Conservation (phyloP, 371 early-diverging fungal genomes). For the Mycotypha africana region DNA sequence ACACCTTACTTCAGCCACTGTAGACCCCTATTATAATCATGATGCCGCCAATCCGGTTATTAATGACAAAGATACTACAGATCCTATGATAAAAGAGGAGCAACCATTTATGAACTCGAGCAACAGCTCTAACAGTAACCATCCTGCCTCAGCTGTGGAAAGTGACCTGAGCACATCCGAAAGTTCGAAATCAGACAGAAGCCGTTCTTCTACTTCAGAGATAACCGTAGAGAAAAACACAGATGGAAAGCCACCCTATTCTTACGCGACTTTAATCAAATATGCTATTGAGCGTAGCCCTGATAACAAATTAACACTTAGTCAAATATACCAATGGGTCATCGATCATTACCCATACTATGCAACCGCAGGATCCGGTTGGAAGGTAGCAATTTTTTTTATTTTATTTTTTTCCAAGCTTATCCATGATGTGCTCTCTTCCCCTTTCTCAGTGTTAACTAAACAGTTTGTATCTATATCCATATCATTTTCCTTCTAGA, state of each 20-base stretch:
- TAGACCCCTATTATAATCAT: neutral
- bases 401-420: too few species aligned
- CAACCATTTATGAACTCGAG: constrained; percentile 1
- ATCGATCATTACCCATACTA: constrained; percentile 73
- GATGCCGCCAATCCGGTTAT: neutral
- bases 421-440: too few species aligned
- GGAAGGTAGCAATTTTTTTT: too few species aligned
- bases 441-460: too few species aligned
- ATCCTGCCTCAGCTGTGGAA: neutral
- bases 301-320: constrained; percentile 70
- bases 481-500: constrained; percentile 48
- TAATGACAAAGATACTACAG: neutral
- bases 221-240: constrained; percentile 24
- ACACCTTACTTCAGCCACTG: too few species aligned
- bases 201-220: constrained; percentile 5
- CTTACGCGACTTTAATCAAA: constrained; percentile 86
- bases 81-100: neutral
- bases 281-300: constrained; percentile 76
- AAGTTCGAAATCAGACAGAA: constrained; percentile 10
- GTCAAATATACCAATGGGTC: constrained; percentile 88
- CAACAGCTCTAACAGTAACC: neutral
- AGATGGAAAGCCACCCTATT: constrained; percentile 72
- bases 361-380: constrained; percentile 66
- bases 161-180: constrained; percentile 8
- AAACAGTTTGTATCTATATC: neutral